Evolutionary conservation across 2,329 filamentous ascomycete genomes (phyloP).

Genomic region (Dactylellina leptospora): DNA sequence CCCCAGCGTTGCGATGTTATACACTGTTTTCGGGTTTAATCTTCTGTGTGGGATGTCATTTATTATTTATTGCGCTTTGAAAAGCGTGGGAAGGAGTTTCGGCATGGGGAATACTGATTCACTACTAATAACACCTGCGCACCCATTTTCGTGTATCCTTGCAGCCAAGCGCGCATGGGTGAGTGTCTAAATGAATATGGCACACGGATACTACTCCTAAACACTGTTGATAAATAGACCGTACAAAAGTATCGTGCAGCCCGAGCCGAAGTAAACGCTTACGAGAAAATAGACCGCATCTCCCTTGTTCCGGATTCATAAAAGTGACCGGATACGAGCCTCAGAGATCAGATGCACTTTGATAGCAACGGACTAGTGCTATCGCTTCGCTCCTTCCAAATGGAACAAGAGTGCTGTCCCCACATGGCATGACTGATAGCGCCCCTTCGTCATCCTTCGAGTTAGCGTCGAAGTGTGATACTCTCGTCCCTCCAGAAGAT

Average conservation of each 20-base stretch:
- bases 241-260: neutral
- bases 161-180: neutral
- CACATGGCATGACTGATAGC: too few species aligned
- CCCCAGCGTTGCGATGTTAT: constrained; percentile 37
- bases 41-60: constrained; percentile 1
- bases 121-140: neutral
- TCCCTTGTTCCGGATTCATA: neutral
- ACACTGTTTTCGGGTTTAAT: constrained; percentile 1
- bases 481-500: too few species aligned
- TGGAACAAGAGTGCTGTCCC: neutral
- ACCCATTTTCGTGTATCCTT: neutral
- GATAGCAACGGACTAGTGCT: neutral
- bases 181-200: neutral
- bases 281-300: neutral
- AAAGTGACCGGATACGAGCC: constrained; percentile 14
- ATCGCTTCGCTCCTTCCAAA: constrained; percentile 7
- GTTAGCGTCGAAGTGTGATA: too few species aligned
- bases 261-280: neutral
- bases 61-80: constrained; percentile 24
- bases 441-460: too few species aligned
- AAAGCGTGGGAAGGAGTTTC: constrained; percentile 42
- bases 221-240: neutral
- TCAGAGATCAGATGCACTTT: neutral
- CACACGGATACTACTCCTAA: neutral
- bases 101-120: constrained; percentile 26